Base-by-base conservation (phyloP, 2,329 filamentous ascomycete species). In the Spiromastix sp. region DNA sequence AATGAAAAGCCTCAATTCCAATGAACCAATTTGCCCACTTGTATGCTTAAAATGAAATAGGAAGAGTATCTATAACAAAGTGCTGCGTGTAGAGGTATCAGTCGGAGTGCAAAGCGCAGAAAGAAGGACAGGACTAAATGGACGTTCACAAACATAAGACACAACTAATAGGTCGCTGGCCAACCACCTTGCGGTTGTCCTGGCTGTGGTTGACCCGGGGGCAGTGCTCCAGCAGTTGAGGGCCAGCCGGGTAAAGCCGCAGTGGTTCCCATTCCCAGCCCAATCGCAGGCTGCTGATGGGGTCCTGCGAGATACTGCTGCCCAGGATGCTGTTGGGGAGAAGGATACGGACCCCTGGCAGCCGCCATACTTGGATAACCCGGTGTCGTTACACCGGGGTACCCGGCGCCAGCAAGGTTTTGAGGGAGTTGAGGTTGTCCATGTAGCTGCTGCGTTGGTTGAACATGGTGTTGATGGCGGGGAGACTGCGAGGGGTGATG, bases 401-500 rank as follows among this genome's bases (percentile, higher is more conserved):
- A 60, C 16, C 47, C 54, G 51, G 21, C 56, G 15, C 49, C 45
- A 24, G 51, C 50, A 55, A 61, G 58, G 10, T 47, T 47, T 27
- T 56, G 33, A 27, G 48, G 47, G 10, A 57, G 57, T 17, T 49
- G 46, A 13, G 52, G 41, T 33, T 58, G 55, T 5, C 48, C 48
- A 32, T 57, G 56, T 44, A 59, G 50, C 27, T 54, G 52, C 37
- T 51, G 48, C 24, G 50, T 48, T 19, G 56, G 46, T 26, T 55
- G 56, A 36, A 13, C 16, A 19, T 19, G 25, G 18, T 36, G 24
- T 37, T 60, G 58, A 32, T 54, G 59, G 43, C 57, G 59, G n/a
- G 59, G 60, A 16, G 60, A 63, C 38, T 63, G 61, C 7, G 55
- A 54, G 3, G 53, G 53, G 29, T 60, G 59, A 15, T 48, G 54